Evolutionary conservation across 805 yeast species (phyloP), one percentile per base, ranked within the genome.

Genomic region (Schizosaccharomyces pombe): DNA sequence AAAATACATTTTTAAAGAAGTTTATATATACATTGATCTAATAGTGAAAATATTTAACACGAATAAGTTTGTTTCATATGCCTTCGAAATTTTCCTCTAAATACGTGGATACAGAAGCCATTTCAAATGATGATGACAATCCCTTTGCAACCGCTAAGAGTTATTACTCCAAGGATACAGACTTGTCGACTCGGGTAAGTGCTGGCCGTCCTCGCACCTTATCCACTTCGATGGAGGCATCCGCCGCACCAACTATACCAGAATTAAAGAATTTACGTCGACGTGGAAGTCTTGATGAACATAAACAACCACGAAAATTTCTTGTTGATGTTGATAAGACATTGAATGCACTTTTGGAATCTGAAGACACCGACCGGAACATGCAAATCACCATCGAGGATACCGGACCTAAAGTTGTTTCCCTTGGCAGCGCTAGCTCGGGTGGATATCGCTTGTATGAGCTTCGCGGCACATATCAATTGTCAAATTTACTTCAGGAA

Each of bases 331-430:
- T 87, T 28, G 82, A 84, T 60, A 66, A 73, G 32, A 84, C 95
- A 1, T 69, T 86, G 54, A 68, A 75, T 6, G 80, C 82, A 58
- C 70, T 87, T 47, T 69, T 86, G 56, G 74, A 72, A 31, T 77
- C 75, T 59, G 95, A 86, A 64, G 95, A 86, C 63, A 85, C 95
- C 2, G 94, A 87, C 66, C 72, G 73, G 54, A 80, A 87, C 64
- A 79, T 67, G 64, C 95, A 87, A 65, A 86, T 83, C 62, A 83
- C 94, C 5, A 78, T 83, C 52, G 93, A 83, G 60, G 93, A 84
- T 62, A 75, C 76, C 2, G 93, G 93, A 1, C 91, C 93, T 2
- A 83, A 83, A 63, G 85, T 80, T n/a, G 68, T 83, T 57, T 75
- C 76, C 60, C 70, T 84, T 12, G 91, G 91, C 6, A 85, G 96